Evolutionary conservation across 306 rosid species (phyloP).

Genomic region (Cucurbita ficifolia): DNA sequence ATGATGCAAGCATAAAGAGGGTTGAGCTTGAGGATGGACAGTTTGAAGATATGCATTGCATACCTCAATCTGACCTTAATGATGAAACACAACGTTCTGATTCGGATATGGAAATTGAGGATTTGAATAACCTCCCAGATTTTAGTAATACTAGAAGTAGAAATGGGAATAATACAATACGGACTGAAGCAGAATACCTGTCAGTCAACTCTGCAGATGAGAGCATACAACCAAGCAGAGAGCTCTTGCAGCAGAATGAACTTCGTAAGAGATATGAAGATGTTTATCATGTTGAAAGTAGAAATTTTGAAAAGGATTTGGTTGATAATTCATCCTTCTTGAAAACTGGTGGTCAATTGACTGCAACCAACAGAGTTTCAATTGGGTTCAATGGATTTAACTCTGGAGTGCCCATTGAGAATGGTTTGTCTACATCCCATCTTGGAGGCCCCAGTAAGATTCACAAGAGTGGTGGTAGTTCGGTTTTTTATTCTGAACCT

Average conservation of each 20-base stretch:
- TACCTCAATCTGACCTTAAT: conserved; percentile 5
- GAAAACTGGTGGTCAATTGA: conserved; percentile 23
- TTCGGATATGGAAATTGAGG: conserved; percentile 32
- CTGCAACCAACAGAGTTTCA: conserved; percentile 16
- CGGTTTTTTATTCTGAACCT: conserved; percentile 29
- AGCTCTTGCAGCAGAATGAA: not conserved
- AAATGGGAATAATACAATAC: conserved; percentile 7
- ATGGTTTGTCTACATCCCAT: conserved; percentile 17
- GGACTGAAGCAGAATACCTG: not conserved
- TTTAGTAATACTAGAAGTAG: conserved; percentile 7
- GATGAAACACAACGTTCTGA: conserved; percentile 11
- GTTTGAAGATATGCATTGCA: not conserved
- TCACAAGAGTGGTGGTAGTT: conserved; percentile 20
- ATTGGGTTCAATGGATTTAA: conserved; percentile 16
- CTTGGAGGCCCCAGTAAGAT: conserved; percentile 17
- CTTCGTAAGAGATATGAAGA: not conserved
- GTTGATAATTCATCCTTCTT: conserved; percentile 9
- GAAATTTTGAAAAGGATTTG: conserved; percentile 6
- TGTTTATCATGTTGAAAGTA: not conserved
- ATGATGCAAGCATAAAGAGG: conserved; percentile 1
- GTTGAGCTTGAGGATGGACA: conserved; percentile 4
- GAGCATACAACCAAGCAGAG: conserved; percentile 12
- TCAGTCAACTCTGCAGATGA: conserved; percentile 14
- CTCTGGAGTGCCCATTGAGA: conserved; percentile 15
- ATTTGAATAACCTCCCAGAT: conserved; percentile 14